Evolutionary conservation across 75 land plant genomes (phyloP), one percentile per base, ranked within the genome.

Genomic region (Adiantum capillusveneris): DNA sequence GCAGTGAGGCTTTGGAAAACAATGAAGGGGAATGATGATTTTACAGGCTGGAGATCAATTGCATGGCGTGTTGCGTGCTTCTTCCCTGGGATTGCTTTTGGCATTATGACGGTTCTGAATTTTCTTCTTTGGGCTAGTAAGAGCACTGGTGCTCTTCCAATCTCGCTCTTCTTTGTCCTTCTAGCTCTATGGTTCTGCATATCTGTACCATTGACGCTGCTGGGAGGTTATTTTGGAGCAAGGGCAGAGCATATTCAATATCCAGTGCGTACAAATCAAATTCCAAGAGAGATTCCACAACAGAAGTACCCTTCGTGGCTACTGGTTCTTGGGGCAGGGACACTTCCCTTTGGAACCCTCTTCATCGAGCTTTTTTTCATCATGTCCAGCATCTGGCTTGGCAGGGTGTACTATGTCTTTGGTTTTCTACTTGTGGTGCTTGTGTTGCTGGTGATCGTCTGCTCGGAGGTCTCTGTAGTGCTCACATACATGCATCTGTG

Each of bases 311-410:
- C 90, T 26, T 89, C 95, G 7, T 89, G 95, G 95, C 76, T 85
- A 11, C 71, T 88, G 7, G 94, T 88, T 14, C 79, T 88, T 57
- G 94, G 94, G 20, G 94, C 90, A 27, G 94, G 94, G 1, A 88
- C 94, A 19, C 79, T 88, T 13, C 94, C 94, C 0, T 88, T 88
- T 69, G 94, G 94, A 14, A 79, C 94, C 26, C 78, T 88, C 57
- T 88, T 88, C 68, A 85, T 88, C 51, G 94, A 88, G 68, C 86
- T 89, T 54, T 89, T 89, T 81, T 89, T 89, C 75, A 89, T 89
- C 71, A 74, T 89, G 68, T 85, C 95, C 17, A 82, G 86, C 71
- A 77, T 89, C 42, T 89, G 95, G 95, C 83, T 89, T 58, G 86
- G 90, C 20, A 62, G 94, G 39, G 80, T 88, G 62, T 88, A 88